Evolutionary conservation across 805 yeast genomes (phyloP).

Genomic region (Tetrapisispora phaffii): DNA sequence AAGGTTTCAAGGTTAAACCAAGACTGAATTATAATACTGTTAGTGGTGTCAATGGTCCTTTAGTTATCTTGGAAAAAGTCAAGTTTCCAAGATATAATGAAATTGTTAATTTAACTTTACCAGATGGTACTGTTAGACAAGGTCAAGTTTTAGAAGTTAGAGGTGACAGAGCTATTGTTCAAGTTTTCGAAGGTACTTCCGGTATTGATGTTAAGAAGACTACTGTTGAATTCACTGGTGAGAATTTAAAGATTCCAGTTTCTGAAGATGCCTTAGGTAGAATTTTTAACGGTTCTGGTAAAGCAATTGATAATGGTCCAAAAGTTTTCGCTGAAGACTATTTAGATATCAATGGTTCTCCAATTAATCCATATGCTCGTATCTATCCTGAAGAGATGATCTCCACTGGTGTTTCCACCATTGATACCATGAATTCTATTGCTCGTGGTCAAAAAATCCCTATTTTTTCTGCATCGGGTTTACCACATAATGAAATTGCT

Average conservation of each 20-base stretch:
- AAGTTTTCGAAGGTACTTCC: slow-evolving; percentile 97
- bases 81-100: slow-evolving; percentile 89
- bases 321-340: slow-evolving; percentile 97
- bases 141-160: slow-evolving; percentile 98
- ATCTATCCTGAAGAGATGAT: slow-evolving; percentile 99
- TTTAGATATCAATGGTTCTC: slow-evolving; percentile 96
- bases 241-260: slow-evolving; percentile 85
- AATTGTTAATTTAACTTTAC: slow-evolving; percentile 91
- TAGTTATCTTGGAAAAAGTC: slow-evolving; percentile 81
- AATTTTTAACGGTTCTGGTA: slow-evolving; percentile 97
- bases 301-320: slow-evolving; percentile 97
- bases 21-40: slow-evolving; percentile 91
- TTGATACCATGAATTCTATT: slow-evolving; percentile 98
- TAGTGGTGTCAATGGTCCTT: slow-evolving; percentile 96
- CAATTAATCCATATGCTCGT: slow-evolving; percentile 96
- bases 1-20: slow-evolving; percentile 86
- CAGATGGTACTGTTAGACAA: slow-evolving; percentile 89
- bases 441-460: slow-evolving; percentile 99
- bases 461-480: slow-evolving; percentile 96
- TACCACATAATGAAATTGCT: slow-evolving; percentile 98
- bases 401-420: slow-evolving; percentile 96
- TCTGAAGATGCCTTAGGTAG: slow-evolving; percentile 97
- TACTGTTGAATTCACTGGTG: slow-evolving; percentile 93
- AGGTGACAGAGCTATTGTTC: slow-evolving; percentile 95
- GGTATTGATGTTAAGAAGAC: slow-evolving; percentile 98